These are phyloP conservation scores for Microascus cirrosus DNA, from an alignment of 2,329 filamentous ascomycete species.

Conservation along the genomic window DNA sequence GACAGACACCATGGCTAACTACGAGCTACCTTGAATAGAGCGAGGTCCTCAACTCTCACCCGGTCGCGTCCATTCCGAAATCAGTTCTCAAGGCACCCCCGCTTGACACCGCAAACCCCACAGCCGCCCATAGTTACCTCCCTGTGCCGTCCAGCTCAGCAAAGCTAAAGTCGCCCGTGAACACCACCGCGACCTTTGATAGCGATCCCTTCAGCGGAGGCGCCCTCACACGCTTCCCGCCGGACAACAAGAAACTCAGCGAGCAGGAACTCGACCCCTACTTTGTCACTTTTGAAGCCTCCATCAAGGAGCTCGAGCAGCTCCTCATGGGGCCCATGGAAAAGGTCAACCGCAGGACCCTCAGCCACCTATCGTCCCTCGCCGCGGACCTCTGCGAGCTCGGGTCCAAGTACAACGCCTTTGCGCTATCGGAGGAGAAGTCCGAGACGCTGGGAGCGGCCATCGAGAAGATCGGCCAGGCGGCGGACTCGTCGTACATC, in stretches of 20 bases:
- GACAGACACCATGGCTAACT: conserved; percentile 9
- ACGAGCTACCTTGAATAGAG: conserved; percentile 42
- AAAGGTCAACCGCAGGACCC: conserved; percentile 83
- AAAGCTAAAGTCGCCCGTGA: conserved; percentile 58
- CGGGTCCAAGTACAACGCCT: conserved; percentile 92
- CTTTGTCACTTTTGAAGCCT: conserved; percentile 85
- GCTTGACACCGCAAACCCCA: conserved; percentile 85
- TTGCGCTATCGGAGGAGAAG: conserved; percentile 78
- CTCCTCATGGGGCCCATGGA: conserved; percentile 90
- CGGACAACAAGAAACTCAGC: conserved; percentile 60
- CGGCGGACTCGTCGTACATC: conserved; percentile 91
- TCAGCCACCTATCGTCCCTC: conserved; percentile 74
- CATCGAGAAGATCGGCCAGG: conserved; percentile 89
- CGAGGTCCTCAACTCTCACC: conserved; percentile 89
- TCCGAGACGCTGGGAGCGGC: conserved; percentile 80
- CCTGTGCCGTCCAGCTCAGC: conserved; percentile 78
- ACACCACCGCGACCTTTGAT: conserved; percentile 16
- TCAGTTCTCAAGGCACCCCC: conserved; percentile 93
- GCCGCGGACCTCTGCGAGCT: conserved; percentile 85
- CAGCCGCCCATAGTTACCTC: conserved; percentile 73
- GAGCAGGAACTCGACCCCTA: conserved; percentile 93
- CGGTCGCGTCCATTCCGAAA: conserved; percentile 84
- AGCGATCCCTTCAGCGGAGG: conserved; percentile 13
- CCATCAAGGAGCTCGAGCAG: conserved; percentile 82
- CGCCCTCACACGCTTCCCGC: conserved; percentile 57